Percentiles rank a stretch among this genome's conserved stretches.
These are phyloP conservation scores for Wickerhamiella slavikovae DNA, from an alignment of 805 yeast species.

Conservation along the genomic window DNA sequence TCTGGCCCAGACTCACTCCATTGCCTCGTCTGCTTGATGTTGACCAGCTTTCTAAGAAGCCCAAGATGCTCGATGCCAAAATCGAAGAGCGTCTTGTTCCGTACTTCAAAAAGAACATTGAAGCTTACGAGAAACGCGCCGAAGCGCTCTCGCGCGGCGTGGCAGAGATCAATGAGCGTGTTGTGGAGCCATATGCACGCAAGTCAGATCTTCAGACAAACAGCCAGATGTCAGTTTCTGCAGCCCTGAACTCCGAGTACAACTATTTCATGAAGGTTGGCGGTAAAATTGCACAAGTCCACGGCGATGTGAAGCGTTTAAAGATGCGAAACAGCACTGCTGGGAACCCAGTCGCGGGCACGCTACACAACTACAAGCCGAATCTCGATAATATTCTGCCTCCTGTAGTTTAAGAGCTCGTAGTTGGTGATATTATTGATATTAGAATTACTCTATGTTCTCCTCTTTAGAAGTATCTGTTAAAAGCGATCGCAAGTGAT, in stretches of 20 bases:
- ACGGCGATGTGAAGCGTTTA: conserved; percentile 21
- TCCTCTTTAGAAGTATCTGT: background rate
- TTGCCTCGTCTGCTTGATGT: no score
- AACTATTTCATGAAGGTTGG: conserved; percentile 51
- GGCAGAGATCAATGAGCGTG: conserved; percentile 17
- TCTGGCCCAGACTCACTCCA: conserved; percentile 11
- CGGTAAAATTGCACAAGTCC: conserved; percentile 50
- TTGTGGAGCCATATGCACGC: conserved; percentile 9
- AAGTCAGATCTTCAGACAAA: no score
- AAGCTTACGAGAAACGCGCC: conserved; percentile 17
- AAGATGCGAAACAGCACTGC: conserved; percentile 1
- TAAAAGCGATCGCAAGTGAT: conserved; percentile 24
- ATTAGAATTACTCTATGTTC: background rate
- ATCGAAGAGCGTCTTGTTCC: conserved; percentile 19
- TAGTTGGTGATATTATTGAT: background rate
- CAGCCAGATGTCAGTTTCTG: no score
- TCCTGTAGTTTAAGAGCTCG: background rate
- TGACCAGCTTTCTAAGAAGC: conserved; percentile 9
- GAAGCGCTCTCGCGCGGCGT: conserved; percentile 15
- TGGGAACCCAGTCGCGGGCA: no score
- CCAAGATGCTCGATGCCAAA: no score
- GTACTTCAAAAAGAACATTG: conserved; percentile 12
- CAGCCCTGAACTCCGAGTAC: conserved; percentile 33
- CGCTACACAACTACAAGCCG: no score
- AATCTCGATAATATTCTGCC: background rate